Base-by-base conservation (phyloP, 1,284 basidiomycete genomes). In the Leccinum pachyderme region DNA sequence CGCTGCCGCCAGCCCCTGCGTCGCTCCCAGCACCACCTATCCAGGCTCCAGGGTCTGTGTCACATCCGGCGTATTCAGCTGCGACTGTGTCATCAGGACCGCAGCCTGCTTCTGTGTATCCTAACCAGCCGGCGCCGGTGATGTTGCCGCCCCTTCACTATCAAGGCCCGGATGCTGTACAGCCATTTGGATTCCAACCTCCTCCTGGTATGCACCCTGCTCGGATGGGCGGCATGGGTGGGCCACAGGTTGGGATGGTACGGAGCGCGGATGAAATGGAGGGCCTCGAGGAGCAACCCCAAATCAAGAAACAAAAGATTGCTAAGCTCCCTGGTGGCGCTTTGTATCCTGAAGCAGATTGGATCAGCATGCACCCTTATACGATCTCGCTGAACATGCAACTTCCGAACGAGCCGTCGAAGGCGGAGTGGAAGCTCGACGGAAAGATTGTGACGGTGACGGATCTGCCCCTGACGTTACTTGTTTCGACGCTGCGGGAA, bases 391-490 rank as follows among this genome's bases (percentile, higher is more conserved):
- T 98, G 29, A 79, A 81, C 39, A 79, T 97, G 5, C 91, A 95
- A 69, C 77, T 98, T 55, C 93, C 95, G 2, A 77, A 75, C 51
- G 87, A 94, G 66, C 73, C 85, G 2, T 83, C 87, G 35, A 92
- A 90, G 71, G 87, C 93, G 0, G 93, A 95, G 72, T 95, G 90
- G 91, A 93, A 94, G 66, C 79, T 97, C 54, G 85, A 96, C 64
- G 95, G 95, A 0, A 79, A 77, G 50, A 74, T 86, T 39, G 82
- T 95, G 53, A 83, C 82, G 7, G 79, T 98, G 52, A 80, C 84
- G 1, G 93, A 95, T 58, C 72, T 96, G 31, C 88, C 91, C 4
- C 81, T 95, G 63, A 91, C 82, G 54, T 74, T 91, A 47, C 76
- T 94, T 48, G 89, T 96, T 54, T 92, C 91, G 13, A 89, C 91